Evolutionary conservation across 2,329 filamentous ascomycete species (phyloP).

Genomic region (Nigrospora osmanthi): DNA sequence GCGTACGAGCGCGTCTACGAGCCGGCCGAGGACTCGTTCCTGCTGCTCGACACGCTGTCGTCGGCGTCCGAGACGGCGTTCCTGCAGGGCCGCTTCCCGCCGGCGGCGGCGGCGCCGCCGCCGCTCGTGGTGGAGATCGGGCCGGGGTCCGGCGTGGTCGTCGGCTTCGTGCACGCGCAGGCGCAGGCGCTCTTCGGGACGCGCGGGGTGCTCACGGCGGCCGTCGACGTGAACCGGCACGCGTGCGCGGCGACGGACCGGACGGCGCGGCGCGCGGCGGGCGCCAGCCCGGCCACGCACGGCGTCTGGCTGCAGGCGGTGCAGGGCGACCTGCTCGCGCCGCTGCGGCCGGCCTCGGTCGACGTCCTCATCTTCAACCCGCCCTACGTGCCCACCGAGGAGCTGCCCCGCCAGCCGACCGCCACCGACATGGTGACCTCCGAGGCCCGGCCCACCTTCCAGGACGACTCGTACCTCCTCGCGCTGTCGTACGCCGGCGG

Average conservation of each 20-base stretch:
- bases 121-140: constrained; percentile 79
- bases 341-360: constrained; percentile 50
- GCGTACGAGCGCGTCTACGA: constrained; percentile 86
- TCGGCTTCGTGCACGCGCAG: constrained; percentile 79
- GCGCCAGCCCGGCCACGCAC: constrained; percentile 20
- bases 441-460: constrained; percentile 43
- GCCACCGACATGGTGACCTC: constrained; percentile 15
- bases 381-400: constrained; percentile 85
- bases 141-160: constrained; percentile 86
- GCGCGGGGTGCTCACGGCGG: constrained; percentile 61
- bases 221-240: constrained; percentile 77
- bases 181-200: constrained; percentile 64
- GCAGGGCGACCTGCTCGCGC: constrained; percentile 56
- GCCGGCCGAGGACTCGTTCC: constrained; percentile 90
- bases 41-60: constrained; percentile 87
- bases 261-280: constrained; percentile 51
- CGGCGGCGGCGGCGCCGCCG: constrained; percentile 17
- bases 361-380: constrained; percentile 95
- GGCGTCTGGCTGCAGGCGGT: neutral
- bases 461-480: constrained; percentile 75
- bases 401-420: constrained; percentile 51
- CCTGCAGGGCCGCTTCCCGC: constrained; percentile 54
- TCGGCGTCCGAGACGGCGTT: constrained; percentile 60
- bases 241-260: constrained; percentile 69
- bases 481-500: constrained; percentile 86